A percentile compares a stretch with the other conserved stretches of the same genome.
phyloP scores from a whole-genome alignment of 148 eudicot species.

The Silene latifolia region DNA sequence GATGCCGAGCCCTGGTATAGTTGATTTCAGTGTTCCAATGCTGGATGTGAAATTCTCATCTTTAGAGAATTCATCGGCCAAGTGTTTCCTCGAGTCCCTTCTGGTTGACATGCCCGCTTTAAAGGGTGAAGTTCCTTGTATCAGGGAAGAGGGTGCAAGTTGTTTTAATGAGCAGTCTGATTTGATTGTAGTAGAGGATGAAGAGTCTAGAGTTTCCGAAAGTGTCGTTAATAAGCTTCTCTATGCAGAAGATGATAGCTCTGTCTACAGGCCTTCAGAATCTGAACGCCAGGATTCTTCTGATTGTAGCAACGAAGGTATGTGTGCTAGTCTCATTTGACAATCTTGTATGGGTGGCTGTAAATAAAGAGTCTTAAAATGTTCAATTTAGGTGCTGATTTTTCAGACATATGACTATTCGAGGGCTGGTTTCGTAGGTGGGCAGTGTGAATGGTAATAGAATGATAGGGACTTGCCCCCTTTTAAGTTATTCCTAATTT shows the following conservation, averaged over 20 bases:
- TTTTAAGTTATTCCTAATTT: not conserved
- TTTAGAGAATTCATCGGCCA: slow-evolving; percentile 20
- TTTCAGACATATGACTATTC: not conserved
- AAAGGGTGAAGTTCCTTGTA: slow-evolving; percentile 21
- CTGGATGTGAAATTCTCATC: slow-evolving; percentile 72
- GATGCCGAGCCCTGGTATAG: slow-evolving; percentile 26
- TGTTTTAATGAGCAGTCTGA: slow-evolving; percentile 21
- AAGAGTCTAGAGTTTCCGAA: slow-evolving; percentile 13
- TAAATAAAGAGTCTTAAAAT: slow-evolving; percentile 7
- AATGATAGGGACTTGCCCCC: not conserved
- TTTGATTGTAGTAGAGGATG: slow-evolving; percentile 22
- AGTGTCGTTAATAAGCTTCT: slow-evolving; percentile 28
- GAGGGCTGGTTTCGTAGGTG: not conserved
- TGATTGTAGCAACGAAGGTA: slow-evolving; percentile 17
- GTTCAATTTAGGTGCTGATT: not conserved
- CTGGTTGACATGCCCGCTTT: slow-evolving; percentile 30
- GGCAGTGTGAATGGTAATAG: not conserved
- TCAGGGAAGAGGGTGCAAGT: slow-evolving; percentile 23
- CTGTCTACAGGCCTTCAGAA: slow-evolving; percentile 25
- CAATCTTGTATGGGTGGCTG: slow-evolving; percentile 8
- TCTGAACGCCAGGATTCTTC: slow-evolving; percentile 14
- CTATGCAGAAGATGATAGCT: slow-evolving; percentile 28
- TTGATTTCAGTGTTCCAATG: slow-evolving; percentile 68
- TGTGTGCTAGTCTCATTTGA: slow-evolving; percentile 36
- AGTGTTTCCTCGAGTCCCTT: slow-evolving; percentile 49